Conservation (phyloP, 1,284 basidiomycete species). For the Naganishia cerealis region DNA sequence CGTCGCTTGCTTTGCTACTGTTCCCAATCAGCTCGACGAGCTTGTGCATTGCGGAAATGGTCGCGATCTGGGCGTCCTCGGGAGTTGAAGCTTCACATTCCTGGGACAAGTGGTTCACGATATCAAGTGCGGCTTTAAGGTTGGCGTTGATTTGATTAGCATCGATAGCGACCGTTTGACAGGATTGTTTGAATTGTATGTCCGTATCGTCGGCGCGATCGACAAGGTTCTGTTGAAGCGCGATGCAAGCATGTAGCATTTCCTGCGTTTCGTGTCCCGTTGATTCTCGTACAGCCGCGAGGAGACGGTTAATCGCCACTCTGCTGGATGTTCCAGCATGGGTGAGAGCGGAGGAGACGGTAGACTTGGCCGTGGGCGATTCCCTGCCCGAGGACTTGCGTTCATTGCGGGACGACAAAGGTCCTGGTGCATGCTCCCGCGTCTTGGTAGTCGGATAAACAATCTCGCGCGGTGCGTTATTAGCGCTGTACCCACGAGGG, state of each 20-base stretch:
- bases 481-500: neutral
- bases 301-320: conserved; percentile 23
- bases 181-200: conserved; percentile 9
- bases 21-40: conserved; percentile 15
- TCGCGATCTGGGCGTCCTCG: conserved; percentile 21
- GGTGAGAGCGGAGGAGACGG: neutral
- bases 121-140: conserved; percentile 17
- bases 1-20: conserved; percentile 18
- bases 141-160: conserved; percentile 27
- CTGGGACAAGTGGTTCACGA: neutral
- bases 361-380: conserved; percentile 12
- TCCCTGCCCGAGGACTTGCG: neutral
- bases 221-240: conserved; percentile 9
- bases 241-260: conserved; percentile 30
- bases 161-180: conserved; percentile 21
- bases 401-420: neutral
- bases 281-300: conserved; percentile 18
- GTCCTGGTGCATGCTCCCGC: neutral
- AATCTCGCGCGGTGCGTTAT: neutral
- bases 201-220: neutral
- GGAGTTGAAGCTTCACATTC: conserved; percentile 26
- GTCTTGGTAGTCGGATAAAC: neutral
- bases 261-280: conserved; percentile 15
- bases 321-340: conserved; percentile 24
- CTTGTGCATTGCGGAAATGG: conserved; percentile 18